These are phyloP conservation scores for Chytriomyces confervae DNA, from an alignment of 192 early-diverging fungal genomes.

Conservation along the genomic window DNA sequence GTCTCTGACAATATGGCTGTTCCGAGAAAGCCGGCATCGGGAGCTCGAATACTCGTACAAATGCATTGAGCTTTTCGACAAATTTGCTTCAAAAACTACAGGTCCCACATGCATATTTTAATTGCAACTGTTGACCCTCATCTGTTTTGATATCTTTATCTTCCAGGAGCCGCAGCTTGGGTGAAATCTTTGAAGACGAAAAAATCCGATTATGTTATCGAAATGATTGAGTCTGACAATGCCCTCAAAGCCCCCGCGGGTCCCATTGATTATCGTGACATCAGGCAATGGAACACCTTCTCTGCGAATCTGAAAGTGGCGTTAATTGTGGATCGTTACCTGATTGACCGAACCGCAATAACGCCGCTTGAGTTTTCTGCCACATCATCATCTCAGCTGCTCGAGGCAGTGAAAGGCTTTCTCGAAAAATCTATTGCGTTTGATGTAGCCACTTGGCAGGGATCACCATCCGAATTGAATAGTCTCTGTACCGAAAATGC, in stretches of 20 bases:
- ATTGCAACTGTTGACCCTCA: neutral
- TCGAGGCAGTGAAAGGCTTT: neutral
- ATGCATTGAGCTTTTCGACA: slow-evolving; percentile 67
- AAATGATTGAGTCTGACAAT: slow-evolving; percentile 3
- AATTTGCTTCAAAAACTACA: slow-evolving; percentile 54
- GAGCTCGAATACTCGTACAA: slow-evolving; percentile 67
- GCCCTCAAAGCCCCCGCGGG: neutral
- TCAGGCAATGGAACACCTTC: neutral
- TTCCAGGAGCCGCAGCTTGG: slow-evolving; percentile 17
- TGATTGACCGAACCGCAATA: slow-evolving; percentile 22
- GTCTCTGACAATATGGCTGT: slow-evolving; percentile 62
- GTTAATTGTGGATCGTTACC: slow-evolving; percentile 34
- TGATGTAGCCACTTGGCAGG: neutral
- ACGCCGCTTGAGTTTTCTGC: neutral
- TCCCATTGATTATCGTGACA: neutral
- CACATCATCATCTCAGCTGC: neutral
- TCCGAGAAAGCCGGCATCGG: slow-evolving; percentile 56
- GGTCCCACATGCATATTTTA: slow-evolving; percentile 39
- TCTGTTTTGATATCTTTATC: neutral
- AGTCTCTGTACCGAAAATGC: slow-evolving; percentile 8
- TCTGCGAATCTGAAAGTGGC: slow-evolving; percentile 2
- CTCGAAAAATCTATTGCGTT: neutral
- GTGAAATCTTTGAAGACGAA: slow-evolving; percentile 7
- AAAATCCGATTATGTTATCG: slow-evolving; percentile 5
- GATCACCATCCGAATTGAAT: slow-evolving; percentile 18